A percentile compares a stretch with the other conserved stretches of the same genome.
Evolutionary conservation across 2,329 filamentous ascomycete genomes (phyloP).

Genomic region (Metarhizium album): DNA sequence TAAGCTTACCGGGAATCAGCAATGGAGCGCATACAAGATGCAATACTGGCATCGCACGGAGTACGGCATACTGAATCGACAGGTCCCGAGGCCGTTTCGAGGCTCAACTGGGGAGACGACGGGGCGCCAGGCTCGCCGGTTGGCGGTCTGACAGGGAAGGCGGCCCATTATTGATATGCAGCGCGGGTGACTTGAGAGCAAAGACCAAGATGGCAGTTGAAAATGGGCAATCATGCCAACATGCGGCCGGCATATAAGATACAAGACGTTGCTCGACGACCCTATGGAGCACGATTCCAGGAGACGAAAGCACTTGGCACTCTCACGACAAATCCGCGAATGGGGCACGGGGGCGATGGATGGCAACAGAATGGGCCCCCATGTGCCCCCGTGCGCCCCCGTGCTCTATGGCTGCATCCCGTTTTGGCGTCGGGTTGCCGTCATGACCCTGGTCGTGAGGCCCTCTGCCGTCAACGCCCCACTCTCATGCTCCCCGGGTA

Average conservation of each 20-base stretch:
- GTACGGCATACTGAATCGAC: too few species aligned
- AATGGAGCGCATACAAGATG: background rate
- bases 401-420: background rate
- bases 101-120: too few species aligned
- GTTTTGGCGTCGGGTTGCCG: slow-evolving; percentile 4
- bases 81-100: background rate
- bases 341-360: background rate
- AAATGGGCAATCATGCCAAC: too few species aligned
- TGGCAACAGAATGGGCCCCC: background rate
- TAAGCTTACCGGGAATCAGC: background rate
- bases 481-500: slow-evolving; percentile 4
- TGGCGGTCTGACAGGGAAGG: too few species aligned
- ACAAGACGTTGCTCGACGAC: too few species aligned
- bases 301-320: background rate
- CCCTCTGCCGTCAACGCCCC: slow-evolving; percentile 3
- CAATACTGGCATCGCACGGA: background rate
- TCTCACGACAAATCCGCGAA: background rate
- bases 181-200: too few species aligned
- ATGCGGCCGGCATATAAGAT: too few species aligned
- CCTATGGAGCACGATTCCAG: too few species aligned
- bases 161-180: too few species aligned
- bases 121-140: too few species aligned
- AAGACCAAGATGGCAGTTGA: too few species aligned
- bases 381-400: background rate
- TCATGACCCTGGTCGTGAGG: slow-evolving; percentile 3